phyloP scores from a whole-genome alignment of 495 filamentous ascomycete genomes.

The Chaetomium fimeti region DNA sequence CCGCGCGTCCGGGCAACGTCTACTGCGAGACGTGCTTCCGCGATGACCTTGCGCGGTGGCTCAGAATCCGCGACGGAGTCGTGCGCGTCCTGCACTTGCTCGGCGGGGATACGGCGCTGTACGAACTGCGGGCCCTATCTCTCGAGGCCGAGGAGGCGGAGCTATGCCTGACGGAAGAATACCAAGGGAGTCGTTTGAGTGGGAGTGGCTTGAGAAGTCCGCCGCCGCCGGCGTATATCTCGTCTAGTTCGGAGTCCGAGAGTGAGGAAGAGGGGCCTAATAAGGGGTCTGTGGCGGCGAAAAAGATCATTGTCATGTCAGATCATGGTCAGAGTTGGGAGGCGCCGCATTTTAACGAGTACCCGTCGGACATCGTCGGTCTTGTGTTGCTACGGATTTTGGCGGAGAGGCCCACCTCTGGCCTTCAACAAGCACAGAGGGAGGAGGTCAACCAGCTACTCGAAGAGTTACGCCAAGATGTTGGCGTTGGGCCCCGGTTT shows the following conservation, averaged over 20 bases:
- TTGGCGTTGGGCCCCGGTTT: background rate
- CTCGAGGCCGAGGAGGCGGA: background rate
- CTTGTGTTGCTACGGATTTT: slow-evolving; percentile 5
- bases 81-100: slow-evolving; percentile 7
- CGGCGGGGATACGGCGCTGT: slow-evolving; percentile 17
- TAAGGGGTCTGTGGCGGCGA: background rate
- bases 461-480: background rate
- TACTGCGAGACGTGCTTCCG: slow-evolving; percentile 21
- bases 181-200: background rate
- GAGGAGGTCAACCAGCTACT: background rate
- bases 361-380: slow-evolving; percentile 1
- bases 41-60: slow-evolving; percentile 5
- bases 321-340: background rate
- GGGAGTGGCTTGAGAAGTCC: background rate
- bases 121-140: slow-evolving; percentile 3
- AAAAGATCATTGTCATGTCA: background rate
- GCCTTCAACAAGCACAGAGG: background rate
- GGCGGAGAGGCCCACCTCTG: background rate
- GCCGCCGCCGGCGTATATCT: background rate
- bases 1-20: background rate
- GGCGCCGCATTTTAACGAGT: background rate
- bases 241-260: background rate
- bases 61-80: background rate
- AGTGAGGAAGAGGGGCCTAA: background rate
- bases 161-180: background rate